Evolutionary conservation across 345 rosid species (phyloP), one percentile per base, ranked within the genome.

Genomic region (Corchorus capsularis): DNA sequence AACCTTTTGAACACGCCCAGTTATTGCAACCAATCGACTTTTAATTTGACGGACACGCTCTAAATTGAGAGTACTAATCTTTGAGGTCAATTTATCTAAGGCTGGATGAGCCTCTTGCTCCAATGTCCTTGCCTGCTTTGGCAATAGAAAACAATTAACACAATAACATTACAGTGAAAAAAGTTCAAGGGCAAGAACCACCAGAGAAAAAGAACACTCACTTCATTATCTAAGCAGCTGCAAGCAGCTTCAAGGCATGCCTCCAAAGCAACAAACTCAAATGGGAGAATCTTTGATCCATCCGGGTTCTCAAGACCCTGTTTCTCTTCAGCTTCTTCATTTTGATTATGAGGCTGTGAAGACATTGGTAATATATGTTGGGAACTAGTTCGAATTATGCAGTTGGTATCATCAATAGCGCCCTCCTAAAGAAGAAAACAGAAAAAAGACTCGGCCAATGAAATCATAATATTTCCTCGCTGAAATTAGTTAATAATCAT

Each of bases 1-100:
- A 78, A 91, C 94, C 92, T 87, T 91, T 71, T 91, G 94, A 72
- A 91, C 94, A 14, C 91, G 88, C 12, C 91, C 92, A 57, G 89
- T 89, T 76, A 91, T 86, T 53, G 91, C 92, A 69, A 89, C 91
- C 85, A 91, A 78, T 16, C 90, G 89, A 64, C 90, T 87, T 84
- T 91, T 91, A 50, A 91, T 87, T 79, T 88, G 94, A 6, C 90
- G 88, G 53, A 91, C 94, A 22, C 85, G 86, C 78, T 90, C 94
- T 66, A 91, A 79, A 78, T 87, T 91, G 80, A 88, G 92, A 53
- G 94, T 89, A 81, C 91, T 89, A 70, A 90, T 89, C 79, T 91
- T 89, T 72, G 94, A 89, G 73, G 91, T 91, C 79, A 91, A 85
- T 83, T 85, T 89, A 77, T 91, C 93, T 54, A 91, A 79, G 9